Percentiles rank a stretch among this genome's conserved stretches.
These are phyloP conservation scores for Fraxinus quadrangulata DNA, from an alignment of 257 asterid species.

Conservation along the genomic window DNA sequence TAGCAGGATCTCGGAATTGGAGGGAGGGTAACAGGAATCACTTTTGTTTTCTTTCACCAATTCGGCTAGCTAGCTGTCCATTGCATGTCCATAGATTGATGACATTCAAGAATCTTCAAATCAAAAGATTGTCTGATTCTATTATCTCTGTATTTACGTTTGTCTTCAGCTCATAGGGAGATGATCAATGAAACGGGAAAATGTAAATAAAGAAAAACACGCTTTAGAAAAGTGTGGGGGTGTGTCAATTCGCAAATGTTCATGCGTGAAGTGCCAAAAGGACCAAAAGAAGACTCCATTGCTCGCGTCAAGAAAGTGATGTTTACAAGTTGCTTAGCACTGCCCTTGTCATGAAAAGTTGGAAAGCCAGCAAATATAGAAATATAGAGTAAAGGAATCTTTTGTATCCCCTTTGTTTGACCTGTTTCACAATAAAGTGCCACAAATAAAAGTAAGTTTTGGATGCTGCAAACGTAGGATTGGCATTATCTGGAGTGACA, in stretches of 20 bases:
- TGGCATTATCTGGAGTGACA: background rate
- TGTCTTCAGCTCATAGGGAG: too few relatives aligned
- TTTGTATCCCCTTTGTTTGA: conserved; percentile 21
- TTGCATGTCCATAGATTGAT: background rate
- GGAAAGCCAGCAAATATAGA: conserved; percentile 34
- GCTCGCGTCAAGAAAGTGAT: background rate
- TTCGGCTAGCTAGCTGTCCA: too few relatives aligned
- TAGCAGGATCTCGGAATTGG: too few relatives aligned
- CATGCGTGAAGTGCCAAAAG: background rate
- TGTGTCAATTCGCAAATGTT: background rate
- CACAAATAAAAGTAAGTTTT: background rate
- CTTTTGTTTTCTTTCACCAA: background rate
- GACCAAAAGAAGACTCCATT: background rate
- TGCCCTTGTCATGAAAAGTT: conserved; percentile 25
- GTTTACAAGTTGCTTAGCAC: conserved; percentile 4
- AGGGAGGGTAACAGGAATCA: background rate
- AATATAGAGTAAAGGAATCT: conserved; percentile 27
- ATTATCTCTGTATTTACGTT: too few relatives aligned
- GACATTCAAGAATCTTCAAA: background rate
- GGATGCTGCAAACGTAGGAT: background rate
- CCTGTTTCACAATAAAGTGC: conserved; percentile 31
- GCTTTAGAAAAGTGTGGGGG: too few relatives aligned
- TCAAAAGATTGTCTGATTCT: too few relatives aligned
- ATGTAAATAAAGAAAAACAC: too few relatives aligned
- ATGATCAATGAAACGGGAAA: too few relatives aligned